Percentiles rank a stretch among this genome's conserved stretches.
Evolutionary conservation across 371 early-diverging fungal species (phyloP).

Genomic region (Smittium mucronatum): DNA sequence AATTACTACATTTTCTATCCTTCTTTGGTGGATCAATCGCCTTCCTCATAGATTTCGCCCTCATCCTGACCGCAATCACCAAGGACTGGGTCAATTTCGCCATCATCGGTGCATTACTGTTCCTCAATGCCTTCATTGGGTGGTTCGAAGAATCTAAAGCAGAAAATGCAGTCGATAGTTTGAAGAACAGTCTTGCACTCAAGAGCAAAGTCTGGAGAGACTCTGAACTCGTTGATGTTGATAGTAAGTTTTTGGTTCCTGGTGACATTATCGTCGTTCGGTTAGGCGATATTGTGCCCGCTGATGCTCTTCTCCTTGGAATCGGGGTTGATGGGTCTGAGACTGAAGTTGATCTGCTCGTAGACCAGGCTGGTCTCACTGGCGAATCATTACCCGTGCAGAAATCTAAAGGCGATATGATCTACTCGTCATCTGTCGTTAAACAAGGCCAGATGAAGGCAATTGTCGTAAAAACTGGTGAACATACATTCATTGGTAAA

Average conservation of each 20-base stretch:
- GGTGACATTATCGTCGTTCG: conserved; percentile 77
- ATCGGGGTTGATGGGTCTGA: conserved; percentile 1
- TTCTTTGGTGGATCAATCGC: conserved; percentile 73
- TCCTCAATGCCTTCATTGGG: conserved; percentile 74
- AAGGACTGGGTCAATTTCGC: conserved; percentile 75
- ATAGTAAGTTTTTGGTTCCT: conserved; percentile 60
- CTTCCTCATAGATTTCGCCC: conserved; percentile 67
- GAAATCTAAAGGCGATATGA: conserved; percentile 54
- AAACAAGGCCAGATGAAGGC: conserved; percentile 86
- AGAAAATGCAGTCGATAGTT: conserved; percentile 58
- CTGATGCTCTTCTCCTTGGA: conserved; percentile 66
- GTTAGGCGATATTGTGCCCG: conserved; percentile 78
- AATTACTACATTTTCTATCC: conserved; percentile 65
- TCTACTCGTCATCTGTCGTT: conserved; percentile 67
- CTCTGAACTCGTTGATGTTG: conserved; percentile 45
- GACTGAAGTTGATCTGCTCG: conserved; percentile 57
- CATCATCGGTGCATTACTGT: conserved; percentile 60
- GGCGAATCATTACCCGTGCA: conserved; percentile 67
- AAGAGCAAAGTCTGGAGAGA: conserved; percentile 74
- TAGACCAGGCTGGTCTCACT: conserved; percentile 69
- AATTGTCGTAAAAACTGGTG: conserved; percentile 70
- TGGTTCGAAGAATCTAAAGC: conserved; percentile 71
- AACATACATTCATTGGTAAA: conserved; percentile 78
- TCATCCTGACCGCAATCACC: conserved; percentile 47
- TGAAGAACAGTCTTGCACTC: conserved; percentile 57